phyloP scores from a whole-genome alignment of 1,284 basidiomycete species.

The Singerocomus inundabilis region DNA sequence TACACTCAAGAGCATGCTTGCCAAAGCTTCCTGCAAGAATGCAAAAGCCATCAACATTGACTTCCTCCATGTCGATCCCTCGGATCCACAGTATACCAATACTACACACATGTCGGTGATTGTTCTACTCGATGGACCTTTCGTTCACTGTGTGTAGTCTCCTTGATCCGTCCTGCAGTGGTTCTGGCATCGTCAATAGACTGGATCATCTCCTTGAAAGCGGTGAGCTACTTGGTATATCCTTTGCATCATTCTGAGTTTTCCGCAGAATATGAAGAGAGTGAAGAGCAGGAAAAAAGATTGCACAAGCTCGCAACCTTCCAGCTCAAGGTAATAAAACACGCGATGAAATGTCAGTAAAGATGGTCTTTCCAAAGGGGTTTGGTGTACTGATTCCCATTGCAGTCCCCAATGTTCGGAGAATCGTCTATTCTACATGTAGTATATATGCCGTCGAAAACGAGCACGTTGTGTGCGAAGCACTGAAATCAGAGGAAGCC shows the following conservation, averaged over 20 bases:
- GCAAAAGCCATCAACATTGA: slow-evolving; percentile 71
- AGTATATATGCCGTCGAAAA: slow-evolving; percentile 91
- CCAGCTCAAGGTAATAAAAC: slow-evolving; percentile 91
- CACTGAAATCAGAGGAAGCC: slow-evolving; percentile 71
- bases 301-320: slow-evolving; percentile 82
- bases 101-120: slow-evolving; percentile 81
- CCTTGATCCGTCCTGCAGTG: slow-evolving; percentile 91
- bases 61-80: slow-evolving; percentile 75
- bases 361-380: slow-evolving; percentile 27
- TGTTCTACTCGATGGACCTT: neutral
- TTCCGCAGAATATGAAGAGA: slow-evolving; percentile 48
- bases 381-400: slow-evolving; percentile 12
- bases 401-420: slow-evolving; percentile 61
- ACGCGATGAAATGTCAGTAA: slow-evolving; percentile 86
- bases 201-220: slow-evolving; percentile 79
- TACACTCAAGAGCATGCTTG: slow-evolving; percentile 82
- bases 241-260: neutral
- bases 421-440: slow-evolving; percentile 96
- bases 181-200: slow-evolving; percentile 89
- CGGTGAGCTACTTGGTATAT: slow-evolving; percentile 40
- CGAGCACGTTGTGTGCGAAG: slow-evolving; percentile 77
- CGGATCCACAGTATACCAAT: slow-evolving; percentile 54
- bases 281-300: slow-evolving; percentile 56
- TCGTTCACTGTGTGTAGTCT: slow-evolving; percentile 48
- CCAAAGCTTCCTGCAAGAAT: slow-evolving; percentile 77